A percentile compares a stretch with the other conserved stretches of the same genome.
phyloP scores from a whole-genome alignment of 2,329 filamentous ascomycete species.

The Thielaviopsis euricoi region DNA sequence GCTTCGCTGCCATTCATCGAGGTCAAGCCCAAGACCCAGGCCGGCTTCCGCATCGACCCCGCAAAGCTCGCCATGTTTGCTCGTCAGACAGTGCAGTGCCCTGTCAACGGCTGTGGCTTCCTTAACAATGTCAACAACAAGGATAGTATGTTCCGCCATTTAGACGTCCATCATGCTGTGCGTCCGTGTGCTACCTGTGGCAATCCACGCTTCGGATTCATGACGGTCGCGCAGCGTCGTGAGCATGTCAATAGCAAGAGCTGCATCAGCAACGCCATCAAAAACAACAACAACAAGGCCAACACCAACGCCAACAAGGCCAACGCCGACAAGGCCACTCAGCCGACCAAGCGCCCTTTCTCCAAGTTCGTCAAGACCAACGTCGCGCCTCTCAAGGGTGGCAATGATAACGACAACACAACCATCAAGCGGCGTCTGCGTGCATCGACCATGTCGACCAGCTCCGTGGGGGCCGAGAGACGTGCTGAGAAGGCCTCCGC shows the following conservation, averaged over 20 bases:
- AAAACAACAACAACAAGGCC: neutral
- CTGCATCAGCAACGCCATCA: neutral
- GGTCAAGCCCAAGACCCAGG: neutral
- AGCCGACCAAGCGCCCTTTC: neutral
- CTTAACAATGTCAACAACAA: neutral
- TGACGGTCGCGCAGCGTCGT: neutral
- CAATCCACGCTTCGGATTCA: neutral
- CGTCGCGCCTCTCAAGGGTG: neutral
- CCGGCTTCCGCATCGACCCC: slow-evolving; percentile 5
- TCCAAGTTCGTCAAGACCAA: neutral
- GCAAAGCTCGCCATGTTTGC: neutral
- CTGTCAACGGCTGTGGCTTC: slow-evolving; percentile 5
- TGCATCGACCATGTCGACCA: neutral
- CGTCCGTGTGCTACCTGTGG: slow-evolving; percentile 1
- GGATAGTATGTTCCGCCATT: neutral
- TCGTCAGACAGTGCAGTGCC: slow-evolving; percentile 2
- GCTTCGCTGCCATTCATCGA: neutral
- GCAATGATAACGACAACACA: neutral
- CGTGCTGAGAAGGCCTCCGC: neutral
- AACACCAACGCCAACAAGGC: neutral
- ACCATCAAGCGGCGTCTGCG: neutral
- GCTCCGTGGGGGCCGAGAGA: neutral
- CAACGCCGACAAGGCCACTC: neutral
- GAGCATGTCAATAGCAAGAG: slow-evolving; percentile 1
- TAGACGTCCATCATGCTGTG: slow-evolving; percentile 3